Conservation (phyloP, 441 rosid genomes). For the Adansonia madagascariensis region DNA sequence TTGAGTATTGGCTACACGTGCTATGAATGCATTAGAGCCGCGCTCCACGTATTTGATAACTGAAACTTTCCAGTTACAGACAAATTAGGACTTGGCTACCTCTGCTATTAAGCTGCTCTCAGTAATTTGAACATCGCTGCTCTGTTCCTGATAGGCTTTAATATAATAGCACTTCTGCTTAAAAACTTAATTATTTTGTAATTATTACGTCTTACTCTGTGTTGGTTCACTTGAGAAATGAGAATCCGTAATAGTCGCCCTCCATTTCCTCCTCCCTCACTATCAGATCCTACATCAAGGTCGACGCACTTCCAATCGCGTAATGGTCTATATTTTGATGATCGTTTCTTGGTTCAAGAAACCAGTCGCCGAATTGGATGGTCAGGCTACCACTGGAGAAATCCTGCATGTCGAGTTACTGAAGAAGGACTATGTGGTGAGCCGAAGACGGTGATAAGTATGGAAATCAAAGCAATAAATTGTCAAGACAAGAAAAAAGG, state of each 20-base stretch:
- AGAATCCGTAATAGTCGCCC: conserved; percentile 38
- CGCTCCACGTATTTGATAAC: conserved; percentile 33
- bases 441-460: neutral
- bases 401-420: neutral
- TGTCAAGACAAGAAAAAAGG: conserved; percentile 14
- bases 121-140: neutral
- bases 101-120: conserved; percentile 6
- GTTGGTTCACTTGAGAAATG: conserved; percentile 30
- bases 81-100: conserved; percentile 24
- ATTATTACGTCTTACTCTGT: conserved; percentile 8
- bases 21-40: conserved; percentile 33
- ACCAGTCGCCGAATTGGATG: conserved; percentile 33
- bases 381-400: conserved; percentile 1
- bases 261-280: conserved; percentile 28
- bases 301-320: neutral
- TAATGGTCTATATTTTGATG: conserved; percentile 13
- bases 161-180: conserved; percentile 8
- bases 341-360: conserved; percentile 38
- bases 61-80: conserved; percentile 30
- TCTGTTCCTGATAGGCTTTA: neutral
- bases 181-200: neutral
- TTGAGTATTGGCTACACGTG: conserved; percentile 30
- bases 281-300: conserved; percentile 20
- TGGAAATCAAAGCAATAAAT: conserved; percentile 11
- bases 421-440: conserved; percentile 18